These are phyloP conservation scores for Neurospora sp. DNA, from an alignment of 495 filamentous ascomycete genomes.

Conservation along the genomic window DNA sequence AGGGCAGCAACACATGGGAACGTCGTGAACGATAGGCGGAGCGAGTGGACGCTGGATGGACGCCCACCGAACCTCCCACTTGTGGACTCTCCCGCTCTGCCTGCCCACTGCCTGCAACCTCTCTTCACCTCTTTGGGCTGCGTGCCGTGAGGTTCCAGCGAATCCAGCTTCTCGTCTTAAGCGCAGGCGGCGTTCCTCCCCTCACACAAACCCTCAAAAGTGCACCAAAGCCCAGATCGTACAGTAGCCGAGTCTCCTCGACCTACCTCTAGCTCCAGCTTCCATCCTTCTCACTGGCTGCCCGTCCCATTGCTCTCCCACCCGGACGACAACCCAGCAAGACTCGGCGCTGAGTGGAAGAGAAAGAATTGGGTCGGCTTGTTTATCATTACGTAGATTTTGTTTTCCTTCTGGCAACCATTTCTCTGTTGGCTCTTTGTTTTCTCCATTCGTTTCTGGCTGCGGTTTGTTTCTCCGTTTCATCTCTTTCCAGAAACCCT, in stretches of 20 bases:
- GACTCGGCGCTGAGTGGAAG: not conserved
- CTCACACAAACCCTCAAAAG: not conserved
- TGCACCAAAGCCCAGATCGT: not conserved
- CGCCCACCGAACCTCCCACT: not conserved
- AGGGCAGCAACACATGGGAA: not conserved
- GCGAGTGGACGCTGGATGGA: not conserved
- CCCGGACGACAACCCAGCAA: not conserved
- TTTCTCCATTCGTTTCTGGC: not conserved
- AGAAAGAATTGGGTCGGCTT: not conserved
- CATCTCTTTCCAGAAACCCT: not conserved
- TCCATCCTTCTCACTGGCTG: not conserved
- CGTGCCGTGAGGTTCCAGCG: not conserved
- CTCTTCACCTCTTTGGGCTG: not conserved
- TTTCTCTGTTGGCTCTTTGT: not conserved
- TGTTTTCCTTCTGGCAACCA: not conserved
- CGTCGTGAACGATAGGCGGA: not conserved
- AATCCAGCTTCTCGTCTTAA: not conserved
- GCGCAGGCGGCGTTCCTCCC: not conserved
- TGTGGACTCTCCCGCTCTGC: not conserved
- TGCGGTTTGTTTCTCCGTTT: not conserved
- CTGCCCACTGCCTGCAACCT: not conserved
- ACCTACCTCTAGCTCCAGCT: not conserved
- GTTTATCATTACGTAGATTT: not conserved
- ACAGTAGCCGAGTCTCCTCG: not conserved
- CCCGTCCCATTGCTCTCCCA: not conserved